phyloP scores from a whole-genome alignment of 129 eudicot genomes.

The Daucus carota region DH1_v3.0 NC_030385.2:28363501-28364000 shows the following conservation, averaged over 20 bases:
- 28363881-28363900: not conserved
- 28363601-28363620: too few species aligned
- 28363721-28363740: not conserved
- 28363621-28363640: too few species aligned
- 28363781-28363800: not conserved
- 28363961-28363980: too few species aligned
- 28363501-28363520: too few species aligned
- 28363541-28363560: too few species aligned
- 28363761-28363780: not conserved
- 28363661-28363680: not conserved
- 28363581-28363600: too few species aligned
- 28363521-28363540: too few species aligned
- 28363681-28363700: slow-evolving; percentile 1
- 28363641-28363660: not conserved
- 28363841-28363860: not conserved
- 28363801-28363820: not conserved
- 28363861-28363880: not conserved
- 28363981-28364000: too few species aligned
- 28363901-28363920: not conserved
- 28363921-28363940: too few species aligned
- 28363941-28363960: too few species aligned
- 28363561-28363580: too few species aligned
- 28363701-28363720: not conserved
- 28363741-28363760: not conserved
- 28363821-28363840: too few species aligned